Evolutionary conservation across 2,329 filamentous ascomycete species (phyloP).

Genomic region (Pseudogymnoascus sp.): DNA sequence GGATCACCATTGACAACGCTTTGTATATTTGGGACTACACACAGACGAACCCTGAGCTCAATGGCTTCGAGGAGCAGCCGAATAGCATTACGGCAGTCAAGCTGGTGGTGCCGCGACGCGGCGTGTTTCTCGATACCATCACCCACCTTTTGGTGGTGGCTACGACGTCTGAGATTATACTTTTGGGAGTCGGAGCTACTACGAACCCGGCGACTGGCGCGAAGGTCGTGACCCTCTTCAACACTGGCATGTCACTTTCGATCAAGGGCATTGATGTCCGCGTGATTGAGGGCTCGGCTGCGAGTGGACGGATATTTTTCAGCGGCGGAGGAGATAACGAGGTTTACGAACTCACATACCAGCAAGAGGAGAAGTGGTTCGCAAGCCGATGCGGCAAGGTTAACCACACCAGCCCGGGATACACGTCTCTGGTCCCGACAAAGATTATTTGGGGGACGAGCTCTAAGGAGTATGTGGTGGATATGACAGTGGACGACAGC

Average conservation of each 20-base stretch:
- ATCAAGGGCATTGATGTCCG: slow-evolving; percentile 70
- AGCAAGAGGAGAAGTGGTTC: slow-evolving; percentile 97
- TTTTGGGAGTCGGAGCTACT: slow-evolving; percentile 73
- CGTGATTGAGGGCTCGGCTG: slow-evolving; percentile 67
- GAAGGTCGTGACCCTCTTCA: slow-evolving; percentile 69
- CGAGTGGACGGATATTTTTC: slow-evolving; percentile 88
- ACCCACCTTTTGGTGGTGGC: slow-evolving; percentile 84
- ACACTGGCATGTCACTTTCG: slow-evolving; percentile 76
- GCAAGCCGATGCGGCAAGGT: slow-evolving; percentile 78
- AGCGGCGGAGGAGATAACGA: slow-evolving; percentile 73
- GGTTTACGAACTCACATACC: slow-evolving; percentile 89
- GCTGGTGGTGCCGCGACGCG: slow-evolving; percentile 72
- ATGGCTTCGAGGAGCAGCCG: slow-evolving; percentile 83
- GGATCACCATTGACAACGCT: slow-evolving; percentile 91
- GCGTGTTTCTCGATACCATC: slow-evolving; percentile 81
- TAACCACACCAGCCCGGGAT: slow-evolving; percentile 73
- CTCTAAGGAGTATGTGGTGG: slow-evolving; percentile 56
- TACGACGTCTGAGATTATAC: slow-evolving; percentile 72
- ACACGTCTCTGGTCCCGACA: slow-evolving; percentile 56
- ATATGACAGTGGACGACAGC: slow-evolving; percentile 83
- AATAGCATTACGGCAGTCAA: slow-evolving; percentile 88
- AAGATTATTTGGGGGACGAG: slow-evolving; percentile 40
- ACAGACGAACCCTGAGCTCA: slow-evolving; percentile 78
- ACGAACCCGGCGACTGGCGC: slow-evolving; percentile 57
- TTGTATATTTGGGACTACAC: slow-evolving; percentile 98